A percentile compares a stretch with the other conserved stretches of the same genome.
Conservation (phyloP, 2,329 filamentous ascomycete species). For the Alternaria consortialis region DNA sequence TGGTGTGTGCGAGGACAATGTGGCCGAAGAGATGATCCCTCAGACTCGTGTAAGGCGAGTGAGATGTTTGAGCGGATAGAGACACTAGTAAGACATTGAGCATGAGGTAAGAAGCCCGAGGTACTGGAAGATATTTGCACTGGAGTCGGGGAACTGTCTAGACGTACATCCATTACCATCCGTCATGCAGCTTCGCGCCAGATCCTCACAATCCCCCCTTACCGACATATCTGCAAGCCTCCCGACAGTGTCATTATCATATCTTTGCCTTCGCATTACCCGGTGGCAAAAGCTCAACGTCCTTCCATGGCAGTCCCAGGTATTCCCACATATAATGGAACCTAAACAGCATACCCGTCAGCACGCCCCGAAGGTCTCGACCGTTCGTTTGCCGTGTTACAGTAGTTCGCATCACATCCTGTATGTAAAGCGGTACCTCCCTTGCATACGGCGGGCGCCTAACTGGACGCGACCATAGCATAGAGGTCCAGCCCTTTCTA, state of each 20-base stretch:
- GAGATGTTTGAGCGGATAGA: neutral
- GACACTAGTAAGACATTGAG: neutral
- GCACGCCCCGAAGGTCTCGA: constrained; percentile 8
- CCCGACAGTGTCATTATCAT: constrained; percentile 21
- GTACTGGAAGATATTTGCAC: constrained; percentile 4
- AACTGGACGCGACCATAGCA: constrained; percentile 14
- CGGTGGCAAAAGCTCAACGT: constrained; percentile 58
- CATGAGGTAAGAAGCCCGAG: neutral
- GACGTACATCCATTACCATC: neutral
- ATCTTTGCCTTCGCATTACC: constrained; percentile 39
- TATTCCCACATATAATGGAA: constrained; percentile 75
- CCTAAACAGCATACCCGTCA: constrained; percentile 49
- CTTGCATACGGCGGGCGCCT: constrained; percentile 19
- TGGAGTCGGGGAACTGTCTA: constrained; percentile 9
- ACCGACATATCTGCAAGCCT: constrained; percentile 3
- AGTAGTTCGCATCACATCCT: constrained; percentile 21
- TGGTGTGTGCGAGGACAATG: constrained; percentile 9
- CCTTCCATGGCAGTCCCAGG: constrained; percentile 67
- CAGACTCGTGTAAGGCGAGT: neutral
- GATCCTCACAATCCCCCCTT: neutral
- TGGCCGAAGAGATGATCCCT: neutral
- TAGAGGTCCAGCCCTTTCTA: constrained; percentile 1
- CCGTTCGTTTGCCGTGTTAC: constrained; percentile 21
- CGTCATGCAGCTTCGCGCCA: neutral
- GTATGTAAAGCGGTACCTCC: constrained; percentile 5